Conservation (phyloP, 805 yeast genomes). For the Suhomyces sp. region DNA sequence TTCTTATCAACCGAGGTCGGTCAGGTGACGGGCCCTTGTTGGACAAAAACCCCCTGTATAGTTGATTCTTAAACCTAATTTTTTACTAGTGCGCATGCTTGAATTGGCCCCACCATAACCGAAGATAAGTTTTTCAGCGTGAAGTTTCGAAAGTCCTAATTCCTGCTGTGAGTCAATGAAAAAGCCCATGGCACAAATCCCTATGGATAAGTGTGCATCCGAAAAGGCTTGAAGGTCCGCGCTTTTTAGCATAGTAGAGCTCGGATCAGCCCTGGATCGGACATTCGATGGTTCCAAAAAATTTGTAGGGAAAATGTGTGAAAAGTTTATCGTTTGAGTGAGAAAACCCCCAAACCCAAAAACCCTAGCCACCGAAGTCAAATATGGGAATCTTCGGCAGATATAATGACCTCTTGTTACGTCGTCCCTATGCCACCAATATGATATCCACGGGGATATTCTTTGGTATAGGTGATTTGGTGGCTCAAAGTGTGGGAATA, state of each 20-base stretch:
- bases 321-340: neutral
- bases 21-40: neutral
- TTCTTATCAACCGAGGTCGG: neutral
- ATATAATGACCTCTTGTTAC: slow-evolving; percentile 31
- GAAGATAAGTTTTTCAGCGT: neutral
- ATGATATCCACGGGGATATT: slow-evolving; percentile 50
- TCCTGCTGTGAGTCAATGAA: neutral
- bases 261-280: neutral
- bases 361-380: neutral
- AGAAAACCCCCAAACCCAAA: neutral
- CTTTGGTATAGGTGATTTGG: slow-evolving; percentile 41
- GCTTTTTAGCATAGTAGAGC: neutral
- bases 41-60: neutral
- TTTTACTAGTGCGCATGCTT: neutral
- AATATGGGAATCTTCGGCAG: slow-evolving; percentile 10
- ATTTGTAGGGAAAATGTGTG: neutral
- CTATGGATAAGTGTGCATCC: neutral
- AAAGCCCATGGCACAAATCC: neutral
- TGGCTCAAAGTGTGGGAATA: slow-evolving; percentile 30
- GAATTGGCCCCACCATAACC: neutral
- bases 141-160: neutral
- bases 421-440: slow-evolving; percentile 53
- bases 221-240: neutral
- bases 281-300: neutral
- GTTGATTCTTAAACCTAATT: neutral